Percentiles rank a stretch among this genome's conserved stretches.
Conservation (phyloP, 306 rosid species). For the Arachis stenosperma region DNA sequence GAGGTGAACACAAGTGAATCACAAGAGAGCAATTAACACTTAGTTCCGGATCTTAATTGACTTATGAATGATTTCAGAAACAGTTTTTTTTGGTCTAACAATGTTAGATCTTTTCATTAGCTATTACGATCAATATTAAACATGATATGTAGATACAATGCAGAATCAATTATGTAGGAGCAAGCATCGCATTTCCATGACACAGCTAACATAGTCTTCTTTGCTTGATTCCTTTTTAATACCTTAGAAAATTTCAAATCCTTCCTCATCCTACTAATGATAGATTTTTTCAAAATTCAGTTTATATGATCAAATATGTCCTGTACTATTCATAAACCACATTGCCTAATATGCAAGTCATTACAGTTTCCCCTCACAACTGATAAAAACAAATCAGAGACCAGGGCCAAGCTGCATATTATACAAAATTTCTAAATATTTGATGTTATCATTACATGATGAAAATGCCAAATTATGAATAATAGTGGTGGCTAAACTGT, state of each 20-base stretch:
- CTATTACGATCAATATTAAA: too few relatives aligned
- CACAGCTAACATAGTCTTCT: too few relatives aligned
- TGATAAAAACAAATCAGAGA: constrained; percentile 6
- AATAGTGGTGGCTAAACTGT: not conserved
- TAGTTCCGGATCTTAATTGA: too few relatives aligned
- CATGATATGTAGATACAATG: too few relatives aligned
- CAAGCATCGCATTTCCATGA: too few relatives aligned
- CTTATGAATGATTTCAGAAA: too few relatives aligned
- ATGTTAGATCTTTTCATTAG: too few relatives aligned
- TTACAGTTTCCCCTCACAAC: not conserved
- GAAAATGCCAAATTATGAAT: constrained; percentile 27
- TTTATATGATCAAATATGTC: not conserved
- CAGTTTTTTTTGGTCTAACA: too few relatives aligned
- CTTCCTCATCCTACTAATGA: not conserved
- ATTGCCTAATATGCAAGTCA: not conserved
- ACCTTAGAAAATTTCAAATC: too few relatives aligned
- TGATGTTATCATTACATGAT: not conserved
- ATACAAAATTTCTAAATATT: constrained; percentile 20
- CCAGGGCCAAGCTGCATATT: not conserved
- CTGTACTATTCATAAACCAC: not conserved
- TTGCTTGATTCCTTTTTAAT: too few relatives aligned
- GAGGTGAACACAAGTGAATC: too few relatives aligned
- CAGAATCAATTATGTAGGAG: too few relatives aligned
- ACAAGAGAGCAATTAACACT: not conserved
- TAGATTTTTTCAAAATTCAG: constrained; percentile 5